Evolutionary conservation across 2,329 filamentous ascomycete genomes (phyloP), one percentile per base, ranked within the genome.

Genomic region (Exophiala sp.): DNA sequence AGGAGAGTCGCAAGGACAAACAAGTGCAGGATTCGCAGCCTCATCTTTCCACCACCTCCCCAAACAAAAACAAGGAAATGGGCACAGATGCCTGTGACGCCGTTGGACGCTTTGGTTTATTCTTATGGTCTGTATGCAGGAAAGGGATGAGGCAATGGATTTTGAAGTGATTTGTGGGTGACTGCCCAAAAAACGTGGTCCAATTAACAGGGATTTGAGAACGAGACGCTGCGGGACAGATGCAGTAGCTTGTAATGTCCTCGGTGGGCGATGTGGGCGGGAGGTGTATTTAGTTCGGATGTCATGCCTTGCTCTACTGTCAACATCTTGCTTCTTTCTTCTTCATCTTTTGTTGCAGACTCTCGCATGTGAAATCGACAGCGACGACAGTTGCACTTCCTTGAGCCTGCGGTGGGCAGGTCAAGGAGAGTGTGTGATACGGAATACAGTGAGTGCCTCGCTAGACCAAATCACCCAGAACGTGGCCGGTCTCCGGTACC

Each of bases 1-100:
- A 81, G 81, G 62, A 90, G 73, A 63, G 87, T 73, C 74, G 83
- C 82, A 71, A 89, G 73, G 71, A 88, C 78, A 62, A 92, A 66
- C 49, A 86, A 79, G 64, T 88, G 74, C 63, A 85, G 74, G 57
- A 72, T 66, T 54, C 82, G 77, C 64, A 84, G 74, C 80, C 81
- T 91, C 89, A 95, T 95, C 63, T 74, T 84, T 66, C 54, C 54
- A 52, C 42, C 50, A 45, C 42, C 51, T 50, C 40, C 44, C 52
- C 40, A 32, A 18, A 16, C 24, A 20, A 7, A 24, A 34, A 29
- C 9, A 34, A 21, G 20, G 16, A 40, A 49, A 46, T 36, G 41
- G 32, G 36, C 16, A n/a, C 41, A 39, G 39, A 29, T 29, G 24
- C 24, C 24, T 34, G 32, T 35, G 34, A 20, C 11, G 16, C 32